Base-by-base conservation (phyloP, 371 early-diverging fungal species). In the Syncephalis plumigaleata region DNA sequence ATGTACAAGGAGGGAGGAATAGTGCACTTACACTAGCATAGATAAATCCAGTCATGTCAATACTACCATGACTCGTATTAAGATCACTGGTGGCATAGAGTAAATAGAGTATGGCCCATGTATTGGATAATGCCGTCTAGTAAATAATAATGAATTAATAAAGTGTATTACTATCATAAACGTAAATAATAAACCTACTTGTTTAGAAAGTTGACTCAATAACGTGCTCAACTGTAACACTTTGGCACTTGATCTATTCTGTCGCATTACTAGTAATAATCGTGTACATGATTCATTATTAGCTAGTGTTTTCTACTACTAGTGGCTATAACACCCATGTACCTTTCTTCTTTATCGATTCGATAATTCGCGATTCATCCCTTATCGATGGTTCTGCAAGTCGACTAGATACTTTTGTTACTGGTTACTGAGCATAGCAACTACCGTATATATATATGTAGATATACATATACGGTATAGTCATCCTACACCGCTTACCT, bases 41-140 rank as follows among this genome's bases (percentile, higher is more conserved):
- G 16, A 40, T 23, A 15, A 40, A 18, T 26, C 22, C 47, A 1
- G 26, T 20, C 15, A 45, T 21, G 38, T 51, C 49, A 27, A 40
- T 39, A 17, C 22, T 46, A 45, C 36, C 49, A 31, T 51, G 31
- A 11, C 31, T 31, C 11, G 4, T 11, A 31, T 11, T 31, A 31
- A 31, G 55, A 48, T 71, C 65, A 27, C 74, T 68, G 26, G 79
- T 36, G 2, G 70, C 66, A 3, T 66, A 61, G 42, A 89, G 55
- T 31, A 84, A 66, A 51, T 87, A 79, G 1, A 87, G 63, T 18
- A 75, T 66, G 9, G 87, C 66, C 86, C 87, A 84, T 56, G 70
- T 76, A 27, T 73, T 67, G 21, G 52, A 55, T 39, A 69, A 46
- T 8, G 64, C 62, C 22, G 65, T 48, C 73, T 75, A 60, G 13